Conservation (phyloP, 1,139 yeast genomes). For the Kodamaea derodonti region DNA sequence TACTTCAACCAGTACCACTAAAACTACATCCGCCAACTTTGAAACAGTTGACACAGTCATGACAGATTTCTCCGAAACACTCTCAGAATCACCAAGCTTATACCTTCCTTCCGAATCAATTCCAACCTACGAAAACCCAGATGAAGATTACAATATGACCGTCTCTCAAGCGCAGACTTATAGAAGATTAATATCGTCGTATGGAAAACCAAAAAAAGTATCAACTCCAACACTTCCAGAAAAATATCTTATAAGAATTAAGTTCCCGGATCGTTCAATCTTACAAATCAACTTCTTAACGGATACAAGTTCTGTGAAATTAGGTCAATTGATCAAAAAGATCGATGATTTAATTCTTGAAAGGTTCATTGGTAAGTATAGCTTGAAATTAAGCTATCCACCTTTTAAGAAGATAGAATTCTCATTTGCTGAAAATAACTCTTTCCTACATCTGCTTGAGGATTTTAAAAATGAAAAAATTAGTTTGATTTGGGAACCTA, state of each 20-base stretch:
- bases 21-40: background rate
- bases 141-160: constrained; percentile 48
- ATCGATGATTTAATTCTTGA: constrained; percentile 38
- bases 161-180: constrained; percentile 52
- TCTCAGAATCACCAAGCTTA: constrained; percentile 17
- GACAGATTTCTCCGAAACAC: background rate
- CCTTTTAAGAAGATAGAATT: constrained; percentile 39
- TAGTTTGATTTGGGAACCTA: constrained; percentile 35
- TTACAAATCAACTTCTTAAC: constrained; percentile 47
- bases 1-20: background rate
- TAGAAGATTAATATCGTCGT: constrained; percentile 41
- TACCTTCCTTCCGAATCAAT: constrained; percentile 14
- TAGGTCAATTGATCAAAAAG: constrained; percentile 39
- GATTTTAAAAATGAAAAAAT: constrained; percentile 32
- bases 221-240: constrained; percentile 2
- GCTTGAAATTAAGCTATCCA: constrained; percentile 36
- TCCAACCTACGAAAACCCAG: constrained; percentile 37
- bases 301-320: constrained; percentile 32
- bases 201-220: constrained; percentile 28
- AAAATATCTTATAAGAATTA: constrained; percentile 39
- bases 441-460: constrained; percentile 29
- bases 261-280: constrained; percentile 51
- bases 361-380: constrained; percentile 29
- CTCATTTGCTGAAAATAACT: constrained; percentile 29
- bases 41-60: too few species aligned